These are phyloP conservation scores for Hypsizygus marmoreus DNA, from an alignment of 768 basidiomycete genomes.

Conservation along the genomic window DNA sequence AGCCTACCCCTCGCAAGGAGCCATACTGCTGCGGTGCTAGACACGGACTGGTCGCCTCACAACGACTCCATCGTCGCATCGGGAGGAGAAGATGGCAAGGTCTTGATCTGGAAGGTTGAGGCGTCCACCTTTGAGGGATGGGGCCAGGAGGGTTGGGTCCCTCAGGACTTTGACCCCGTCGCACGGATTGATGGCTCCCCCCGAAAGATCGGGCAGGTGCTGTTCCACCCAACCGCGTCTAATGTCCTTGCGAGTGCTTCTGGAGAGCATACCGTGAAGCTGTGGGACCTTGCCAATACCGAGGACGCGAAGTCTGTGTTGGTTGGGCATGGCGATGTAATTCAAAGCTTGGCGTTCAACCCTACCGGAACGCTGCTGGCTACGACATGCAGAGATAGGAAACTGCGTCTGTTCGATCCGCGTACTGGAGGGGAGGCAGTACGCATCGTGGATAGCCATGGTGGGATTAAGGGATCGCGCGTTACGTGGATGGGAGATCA, in stretches of 20 bases:
- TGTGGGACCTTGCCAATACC: constrained; percentile 87
- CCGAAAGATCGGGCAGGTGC: constrained; percentile 91
- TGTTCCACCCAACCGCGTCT: constrained; percentile 90
- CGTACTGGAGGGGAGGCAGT: constrained; percentile 82
- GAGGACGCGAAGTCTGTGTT: constrained; percentile 65
- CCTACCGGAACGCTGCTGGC: constrained; percentile 77
- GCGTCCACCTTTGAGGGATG: constrained; percentile 74
- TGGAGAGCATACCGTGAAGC: constrained; percentile 84
- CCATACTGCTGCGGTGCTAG: constrained; percentile 82
- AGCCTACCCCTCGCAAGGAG: constrained; percentile 89
- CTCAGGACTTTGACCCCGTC: constrained; percentile 85
- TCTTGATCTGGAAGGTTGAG: constrained; percentile 88
- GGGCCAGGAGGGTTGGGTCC: constrained; percentile 81
- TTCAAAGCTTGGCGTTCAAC: constrained; percentile 86
- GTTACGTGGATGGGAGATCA: constrained; percentile 89
- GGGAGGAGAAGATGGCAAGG: constrained; percentile 92
- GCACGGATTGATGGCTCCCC: constrained; percentile 74
- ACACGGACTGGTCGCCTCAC: constrained; percentile 96
- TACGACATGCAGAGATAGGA: constrained; percentile 92
- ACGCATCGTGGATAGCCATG: constrained; percentile 81
- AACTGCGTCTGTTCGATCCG: constrained; percentile 91
- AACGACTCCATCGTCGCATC: constrained; percentile 90
- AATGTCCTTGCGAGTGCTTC: constrained; percentile 80
- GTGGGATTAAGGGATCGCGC: constrained; percentile 90
- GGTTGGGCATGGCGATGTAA: constrained; percentile 80